Evolutionary conservation across 2,329 filamentous ascomycete genomes (phyloP), one percentile per base, ranked within the genome.

Genomic region (Pseudogymnoascus sp.): DNA sequence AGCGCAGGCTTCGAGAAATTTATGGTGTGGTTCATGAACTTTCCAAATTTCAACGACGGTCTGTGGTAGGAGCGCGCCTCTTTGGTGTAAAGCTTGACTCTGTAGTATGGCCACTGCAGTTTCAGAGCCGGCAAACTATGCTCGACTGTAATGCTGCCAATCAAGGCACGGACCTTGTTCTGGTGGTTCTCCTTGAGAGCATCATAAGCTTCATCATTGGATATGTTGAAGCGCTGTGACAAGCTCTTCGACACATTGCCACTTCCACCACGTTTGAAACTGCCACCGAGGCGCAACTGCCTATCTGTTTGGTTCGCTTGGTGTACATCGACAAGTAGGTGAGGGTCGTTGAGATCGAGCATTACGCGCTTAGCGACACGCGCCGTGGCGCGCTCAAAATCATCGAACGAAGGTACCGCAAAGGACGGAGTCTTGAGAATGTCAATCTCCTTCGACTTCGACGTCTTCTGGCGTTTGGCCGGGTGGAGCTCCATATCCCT

Each of bases 131-230:
- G 92, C 78, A 96, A 79, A 72, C 89, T 92, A 75, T 99, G 94
- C 71, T 99, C 94, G 39, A 99, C 86, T n/a, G 88, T 85, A 63
- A 96, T 84, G 69, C 92, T 92, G 48, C 91, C 90, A 62, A 99
- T 82, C 1, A 90, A 95, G 58, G 91, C 94, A 65, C 94, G 85
- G 63, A 99, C 89, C 74, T 96, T 97, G 79, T 90, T 91, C 74
- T 95, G 90, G 69, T 95, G 92, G 69, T 96, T 97, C 73, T 96
- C 91, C 74, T 97, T 97, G 45, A 99, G 82, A 62, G 91, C 84
- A 69, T 97, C 92, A 71, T 99, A 99, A 1, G 92, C 92, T 61
- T 94, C 88, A 69, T 99, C 94, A 64, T 97, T 97, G 28, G 92
- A 96, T 61, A 95, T 89, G 70, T 97, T 97, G 79, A 96, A 99